Base-by-base conservation (phyloP, 306 rosid species). In the Arachis hypogaea region DNA sequence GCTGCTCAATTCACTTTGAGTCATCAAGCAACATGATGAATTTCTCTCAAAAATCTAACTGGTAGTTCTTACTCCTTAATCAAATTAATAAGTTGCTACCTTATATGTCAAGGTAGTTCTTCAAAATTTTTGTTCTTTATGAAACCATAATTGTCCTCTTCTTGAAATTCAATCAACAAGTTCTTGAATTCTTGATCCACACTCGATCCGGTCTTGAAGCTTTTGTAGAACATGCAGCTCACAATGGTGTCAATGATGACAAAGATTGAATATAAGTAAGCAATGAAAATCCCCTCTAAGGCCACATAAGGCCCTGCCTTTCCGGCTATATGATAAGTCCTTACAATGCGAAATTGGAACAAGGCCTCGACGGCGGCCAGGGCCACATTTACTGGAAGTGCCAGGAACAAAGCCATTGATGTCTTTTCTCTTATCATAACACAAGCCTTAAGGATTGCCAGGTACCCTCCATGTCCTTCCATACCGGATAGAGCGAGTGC, bases 341-440 rank as follows among this genome's bases (percentile, higher is more conserved):
- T 81, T 0, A 94, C 88, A 58, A 91, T 63, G 52, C 97, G 73
- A 85, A 76, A 88, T 16, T 94, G 98, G 57, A 94, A 94, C 87
- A 94, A 68, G 59, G 97, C 96, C 71, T 92, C 98, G 22, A 85
- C 63, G 11, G 88, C 91, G 11, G 97, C 96, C 81, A 91, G 59
- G 33, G 86, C 88, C 60, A 91, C 56, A 68, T 86, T 89, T 40
- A 78, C 76, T 56, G 96, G 97, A 57, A 94, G 83, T 71, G 97
- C 89, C 60, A 94, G 69, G 66, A 83, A 86, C 83, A 94, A 69
- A 40, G 97, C 97, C 46, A 83, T 89, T 14, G 93, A 78, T 54
- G 86, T 79, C 73, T 85, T 89, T 81, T 96, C 97, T 73, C 81
- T 84, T 28, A 94, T 67, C 49, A 94, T 64, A 63, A 89, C 69